Percentiles rank a stretch among this genome's conserved stretches.
phyloP scores from a whole-genome alignment of 1,284 basidiomycete species.

The Amylostereum chailletii region DNA sequence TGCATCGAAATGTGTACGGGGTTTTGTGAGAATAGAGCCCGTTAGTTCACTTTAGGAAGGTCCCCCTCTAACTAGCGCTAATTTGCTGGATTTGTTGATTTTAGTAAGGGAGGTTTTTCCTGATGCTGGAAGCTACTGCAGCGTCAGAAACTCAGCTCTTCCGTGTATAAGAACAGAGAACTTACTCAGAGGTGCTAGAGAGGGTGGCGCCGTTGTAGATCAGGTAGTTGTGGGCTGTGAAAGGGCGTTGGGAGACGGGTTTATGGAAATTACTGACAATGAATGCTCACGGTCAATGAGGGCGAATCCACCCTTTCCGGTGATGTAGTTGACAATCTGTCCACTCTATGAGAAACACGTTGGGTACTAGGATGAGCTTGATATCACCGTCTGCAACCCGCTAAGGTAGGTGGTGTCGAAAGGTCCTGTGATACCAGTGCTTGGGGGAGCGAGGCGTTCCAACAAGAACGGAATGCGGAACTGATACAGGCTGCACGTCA shows the following conservation, averaged over 20 bases:
- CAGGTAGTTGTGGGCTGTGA: slow-evolving; percentile 50
- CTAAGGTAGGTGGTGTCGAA: slow-evolving; percentile 45
- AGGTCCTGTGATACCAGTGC: slow-evolving; percentile 42
- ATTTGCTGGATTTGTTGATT: no score
- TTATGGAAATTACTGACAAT: no score
- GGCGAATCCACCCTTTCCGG: slow-evolving; percentile 47
- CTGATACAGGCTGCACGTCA: neutral
- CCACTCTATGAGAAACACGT: neutral
- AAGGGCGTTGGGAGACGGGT: neutral
- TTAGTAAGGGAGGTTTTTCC: no score
- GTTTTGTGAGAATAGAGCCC: no score
- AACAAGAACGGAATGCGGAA: slow-evolving; percentile 56
- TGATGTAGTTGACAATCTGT: slow-evolving; percentile 51
- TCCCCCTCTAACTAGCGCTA: no score
- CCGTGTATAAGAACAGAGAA: slow-evolving; percentile 4
- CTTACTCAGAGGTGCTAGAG: slow-evolving; percentile 38
- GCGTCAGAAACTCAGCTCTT: neutral
- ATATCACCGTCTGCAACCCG: slow-evolving; percentile 35
- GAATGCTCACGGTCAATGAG: slow-evolving; percentile 42
- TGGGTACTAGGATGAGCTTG: neutral
- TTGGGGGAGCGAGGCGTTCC: slow-evolving; percentile 45
- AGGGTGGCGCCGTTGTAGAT: slow-evolving; percentile 44
- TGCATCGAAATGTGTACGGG: no score
- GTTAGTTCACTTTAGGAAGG: no score
- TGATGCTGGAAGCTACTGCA: slow-evolving; percentile 39